phyloP scores from a whole-genome alignment of 768 basidiomycete species.

The Nidularia pulvinata region DNA sequence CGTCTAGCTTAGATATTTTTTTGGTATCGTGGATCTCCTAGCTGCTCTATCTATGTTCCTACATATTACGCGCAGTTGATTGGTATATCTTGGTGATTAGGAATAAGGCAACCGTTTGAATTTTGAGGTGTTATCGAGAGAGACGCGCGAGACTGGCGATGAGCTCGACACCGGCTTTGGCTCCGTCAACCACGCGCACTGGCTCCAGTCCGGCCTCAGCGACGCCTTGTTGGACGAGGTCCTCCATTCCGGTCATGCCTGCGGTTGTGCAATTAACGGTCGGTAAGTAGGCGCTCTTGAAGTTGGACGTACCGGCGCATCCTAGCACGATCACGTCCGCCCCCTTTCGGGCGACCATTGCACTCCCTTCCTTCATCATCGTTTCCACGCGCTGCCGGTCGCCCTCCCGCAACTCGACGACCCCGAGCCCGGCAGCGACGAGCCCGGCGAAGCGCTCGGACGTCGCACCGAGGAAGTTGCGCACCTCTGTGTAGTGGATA shows the following conservation, averaged over 20 bases:
- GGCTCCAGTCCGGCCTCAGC: constrained; percentile 17
- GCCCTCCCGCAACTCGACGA: constrained; percentile 28
- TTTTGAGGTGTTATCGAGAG: neutral
- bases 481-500: constrained; percentile 26
- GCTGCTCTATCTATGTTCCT: no score
- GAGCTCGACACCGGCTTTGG: constrained; percentile 33
- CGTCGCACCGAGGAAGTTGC: constrained; percentile 26
- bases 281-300: neutral
- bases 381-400: constrained; percentile 21
- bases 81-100: no score
- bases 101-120: no score
- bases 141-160: constrained; percentile 28
- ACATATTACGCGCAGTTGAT: no score
- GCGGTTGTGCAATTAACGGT: neutral
- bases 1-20: neutral
- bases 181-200: constrained; percentile 31
- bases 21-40: neutral
- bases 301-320: constrained; percentile 28
- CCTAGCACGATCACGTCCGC: constrained; percentile 35
- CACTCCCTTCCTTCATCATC: constrained; percentile 24
- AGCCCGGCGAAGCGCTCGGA: constrained; percentile 33
- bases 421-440: constrained; percentile 25
- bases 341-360: constrained; percentile 22
- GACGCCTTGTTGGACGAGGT: constrained; percentile 21
- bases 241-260: constrained; percentile 37